Percentiles rank a stretch among this genome's conserved stretches.
Conservation (phyloP, 2,329 filamentous ascomycete species). For the Microdochium nivale region DNA sequence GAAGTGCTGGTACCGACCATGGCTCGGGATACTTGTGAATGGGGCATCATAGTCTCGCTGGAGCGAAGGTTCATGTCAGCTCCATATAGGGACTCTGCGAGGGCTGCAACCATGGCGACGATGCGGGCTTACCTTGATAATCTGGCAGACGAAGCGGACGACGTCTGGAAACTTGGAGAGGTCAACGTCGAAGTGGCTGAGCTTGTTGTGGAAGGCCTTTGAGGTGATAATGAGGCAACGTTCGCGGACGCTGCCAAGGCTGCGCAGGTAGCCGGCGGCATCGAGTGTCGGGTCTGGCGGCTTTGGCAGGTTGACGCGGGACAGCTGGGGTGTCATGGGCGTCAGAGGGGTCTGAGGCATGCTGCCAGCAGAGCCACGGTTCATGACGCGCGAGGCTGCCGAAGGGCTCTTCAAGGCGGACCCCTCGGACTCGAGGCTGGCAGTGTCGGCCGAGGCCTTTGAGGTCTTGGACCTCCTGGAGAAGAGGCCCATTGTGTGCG, state of each 20-base stretch:
- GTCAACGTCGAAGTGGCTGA: constrained; percentile 85
- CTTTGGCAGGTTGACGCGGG: constrained; percentile 72
- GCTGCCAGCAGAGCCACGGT: constrained; percentile 43
- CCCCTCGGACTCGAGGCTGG: constrained; percentile 41
- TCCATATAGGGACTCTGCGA: background rate
- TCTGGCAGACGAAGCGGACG: constrained; percentile 78
- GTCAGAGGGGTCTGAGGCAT: constrained; percentile 39
- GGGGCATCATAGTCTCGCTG: constrained; percentile 48
- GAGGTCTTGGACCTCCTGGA: constrained; percentile 44
- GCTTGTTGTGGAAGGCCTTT: constrained; percentile 67
- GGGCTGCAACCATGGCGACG: background rate
- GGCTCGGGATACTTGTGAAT: constrained; percentile 64
- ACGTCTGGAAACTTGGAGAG: constrained; percentile 76
- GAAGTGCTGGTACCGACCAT: constrained; percentile 80
- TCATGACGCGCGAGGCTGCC: constrained; percentile 27
- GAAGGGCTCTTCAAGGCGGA: constrained; percentile 37
- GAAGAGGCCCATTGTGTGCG: constrained; percentile 43
- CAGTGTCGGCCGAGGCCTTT: constrained; percentile 35
- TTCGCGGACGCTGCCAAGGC: constrained; percentile 80
- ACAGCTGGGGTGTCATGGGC: constrained; percentile 46
- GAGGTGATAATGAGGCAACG: constrained; percentile 64
- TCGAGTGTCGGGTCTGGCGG: constrained; percentile 83
- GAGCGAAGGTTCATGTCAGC: background rate
- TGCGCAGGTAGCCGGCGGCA: constrained; percentile 83
- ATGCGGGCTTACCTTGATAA: constrained; percentile 71